Percentiles rank a stretch among this genome's conserved stretches.
Conservation (phyloP, 306 rosid genomes). For the Corylus heterophylla region DNA sequence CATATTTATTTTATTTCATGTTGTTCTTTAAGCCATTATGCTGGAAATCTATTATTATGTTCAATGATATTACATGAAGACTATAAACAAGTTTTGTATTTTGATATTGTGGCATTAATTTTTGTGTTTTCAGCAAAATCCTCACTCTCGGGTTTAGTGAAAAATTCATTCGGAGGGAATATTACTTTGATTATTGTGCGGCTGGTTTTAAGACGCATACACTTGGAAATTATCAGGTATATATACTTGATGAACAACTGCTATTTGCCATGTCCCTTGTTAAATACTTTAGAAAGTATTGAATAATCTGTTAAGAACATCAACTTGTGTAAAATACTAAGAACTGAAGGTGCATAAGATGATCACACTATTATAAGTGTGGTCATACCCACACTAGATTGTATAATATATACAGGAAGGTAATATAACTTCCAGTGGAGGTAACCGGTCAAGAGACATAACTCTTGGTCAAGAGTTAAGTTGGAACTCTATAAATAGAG, state of each 20-base stretch:
- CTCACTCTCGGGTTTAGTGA: conserved; percentile 44
- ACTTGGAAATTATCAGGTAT: conserved; percentile 51
- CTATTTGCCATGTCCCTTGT: too few species aligned
- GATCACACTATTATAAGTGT: too few species aligned
- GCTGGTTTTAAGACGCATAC: conserved; percentile 50
- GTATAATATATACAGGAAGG: too few species aligned
- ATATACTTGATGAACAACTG: not conserved
- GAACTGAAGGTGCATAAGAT: too few species aligned
- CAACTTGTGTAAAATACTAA: too few species aligned
- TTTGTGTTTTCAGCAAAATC: conserved; percentile 34
- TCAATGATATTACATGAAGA: not conserved
- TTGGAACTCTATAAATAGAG: too few species aligned
- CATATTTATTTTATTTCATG: not conserved
- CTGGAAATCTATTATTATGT: not conserved
- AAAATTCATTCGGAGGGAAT: conserved; percentile 55
- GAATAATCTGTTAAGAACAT: too few species aligned
- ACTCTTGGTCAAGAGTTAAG: too few species aligned
- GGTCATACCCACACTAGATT: too few species aligned
- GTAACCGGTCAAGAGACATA: too few species aligned
- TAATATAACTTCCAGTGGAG: too few species aligned
- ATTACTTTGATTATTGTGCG: conserved; percentile 49
- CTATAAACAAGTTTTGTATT: not conserved
- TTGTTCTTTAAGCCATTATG: not conserved
- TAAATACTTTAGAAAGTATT: not conserved
- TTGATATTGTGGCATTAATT: not conserved